Evolutionary conservation across 2,329 filamentous ascomycete genomes (phyloP).

Genomic region (Ceratocystis alfenasii): DNA sequence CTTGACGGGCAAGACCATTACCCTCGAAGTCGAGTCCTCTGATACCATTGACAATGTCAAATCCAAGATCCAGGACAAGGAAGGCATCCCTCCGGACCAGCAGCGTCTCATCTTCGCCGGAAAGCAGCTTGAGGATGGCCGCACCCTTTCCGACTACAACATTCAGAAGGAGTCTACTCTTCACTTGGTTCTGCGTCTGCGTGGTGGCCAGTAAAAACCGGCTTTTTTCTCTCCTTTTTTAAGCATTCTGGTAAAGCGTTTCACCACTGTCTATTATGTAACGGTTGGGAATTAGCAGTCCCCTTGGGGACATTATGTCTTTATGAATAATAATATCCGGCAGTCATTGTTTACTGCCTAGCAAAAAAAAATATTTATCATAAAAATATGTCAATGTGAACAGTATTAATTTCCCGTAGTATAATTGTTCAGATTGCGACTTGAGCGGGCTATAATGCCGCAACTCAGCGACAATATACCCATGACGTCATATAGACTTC

Average conservation of each 20-base stretch:
- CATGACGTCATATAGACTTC: background rate
- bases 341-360: background rate
- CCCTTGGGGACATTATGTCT: conserved; percentile 11
- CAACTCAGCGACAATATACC: background rate
- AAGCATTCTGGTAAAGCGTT: background rate
- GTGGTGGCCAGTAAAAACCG: conserved; percentile 43
- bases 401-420: background rate
- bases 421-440: background rate
- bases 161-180: conserved; percentile 86
- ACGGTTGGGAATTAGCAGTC: conserved; percentile 11
- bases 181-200: conserved; percentile 67
- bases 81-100: conserved; percentile 88
- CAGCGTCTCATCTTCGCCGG: conserved; percentile 89
- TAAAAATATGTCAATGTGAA: background rate
- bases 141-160: conserved; percentile 88
- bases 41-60: conserved; percentile 95
- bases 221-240: background rate
- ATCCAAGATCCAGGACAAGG: conserved; percentile 84
- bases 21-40: conserved; percentile 74
- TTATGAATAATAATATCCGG: conserved; percentile 19
- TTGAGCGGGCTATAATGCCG: background rate
- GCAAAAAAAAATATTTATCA: background rate
- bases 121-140: conserved; percentile 86
- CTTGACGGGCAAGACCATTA: conserved; percentile 86
- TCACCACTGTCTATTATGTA: background rate